Base-by-base conservation (phyloP, 352 stramenopile genomes). In the Hyphochytrium catenoides region DNA sequence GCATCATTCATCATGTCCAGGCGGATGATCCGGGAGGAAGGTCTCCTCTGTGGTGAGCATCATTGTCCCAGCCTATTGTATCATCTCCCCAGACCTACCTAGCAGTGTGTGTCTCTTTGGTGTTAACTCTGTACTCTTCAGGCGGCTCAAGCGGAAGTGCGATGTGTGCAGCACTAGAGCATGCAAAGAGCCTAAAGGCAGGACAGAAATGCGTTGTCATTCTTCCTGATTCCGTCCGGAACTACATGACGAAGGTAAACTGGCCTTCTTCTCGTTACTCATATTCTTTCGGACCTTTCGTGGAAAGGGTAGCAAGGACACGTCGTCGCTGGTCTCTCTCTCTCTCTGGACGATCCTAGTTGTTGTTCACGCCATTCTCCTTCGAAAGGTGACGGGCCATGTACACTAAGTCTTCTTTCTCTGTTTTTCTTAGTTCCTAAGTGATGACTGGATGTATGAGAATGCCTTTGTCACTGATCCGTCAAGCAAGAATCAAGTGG, bases 241-340 rank as follows among this genome's bases (percentile, higher is more conserved):
- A 96, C 61, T 96, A 96, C 75, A 95, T 95, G 83, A 93, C 75
- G 52, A 96, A 96, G 33, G 33, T 38, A 29, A n/a, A n/a, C n/a
- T n/a, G n/a, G n/a, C n/a, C n/a, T n/a, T n/a, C n/a, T n/a, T n/a
- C n/a, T n/a, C n/a, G n/a, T n/a, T n/a, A n/a, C n/a, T n/a, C n/a
- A n/a, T n/a, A n/a, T n/a, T n/a, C n/a, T n/a, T n/a, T n/a, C n/a
- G n/a, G n/a, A n/a, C n/a, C n/a, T n/a, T n/a, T n/a, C n/a, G n/a
- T n/a, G n/a, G n/a, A n/a, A n/a, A n/a, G n/a, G n/a, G n/a, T n/a
- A n/a, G n/a, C n/a, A n/a, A n/a, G n/a, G n/a, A n/a, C n/a, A n/a
- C n/a, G n/a, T n/a, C n/a, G n/a, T n/a, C n/a, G n/a, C n/a, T n/a
- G n/a, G n/a, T n/a, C n/a, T n/a, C n/a, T n/a, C n/a, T n/a, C n/a